phyloP scores from a whole-genome alignment of 148 eudicot genomes.

The Vaccinium vitisidaea region DNA sequence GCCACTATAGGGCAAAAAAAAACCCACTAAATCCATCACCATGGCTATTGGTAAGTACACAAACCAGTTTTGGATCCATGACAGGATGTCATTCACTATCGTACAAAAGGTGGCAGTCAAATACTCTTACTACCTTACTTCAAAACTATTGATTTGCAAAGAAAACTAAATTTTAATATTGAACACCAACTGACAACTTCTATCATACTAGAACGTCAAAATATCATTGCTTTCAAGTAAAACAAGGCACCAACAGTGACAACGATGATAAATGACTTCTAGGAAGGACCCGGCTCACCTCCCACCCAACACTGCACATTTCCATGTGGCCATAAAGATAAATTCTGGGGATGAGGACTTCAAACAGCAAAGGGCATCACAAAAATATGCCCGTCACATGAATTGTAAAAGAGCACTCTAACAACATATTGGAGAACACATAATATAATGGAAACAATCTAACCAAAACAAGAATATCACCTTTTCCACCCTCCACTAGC shows the following conservation, averaged over 20 bases:
- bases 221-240: not conserved
- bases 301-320: not conserved
- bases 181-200: not conserved
- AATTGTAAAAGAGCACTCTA: not conserved
- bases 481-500: conserved; percentile 86
- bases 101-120: not conserved
- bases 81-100: not conserved
- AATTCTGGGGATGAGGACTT: not conserved
- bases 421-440: not conserved
- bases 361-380: not conserved
- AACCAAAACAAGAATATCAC: conserved; percentile 34
- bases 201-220: not conserved
- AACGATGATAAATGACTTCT: not conserved
- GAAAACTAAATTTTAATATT: not conserved
- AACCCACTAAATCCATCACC: not conserved
- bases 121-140: not conserved
- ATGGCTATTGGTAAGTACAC: not conserved
- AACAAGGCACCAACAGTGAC: not conserved
- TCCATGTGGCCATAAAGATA: not conserved
- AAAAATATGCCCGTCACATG: not conserved
- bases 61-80: not conserved
- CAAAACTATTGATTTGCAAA: not conserved
- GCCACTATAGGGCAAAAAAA: not conserved
- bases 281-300: not conserved
- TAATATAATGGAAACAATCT: not conserved